These are phyloP conservation scores for Ramalina intermedia DNA, from an alignment of 495 filamentous ascomycete genomes.

Conservation along the genomic window DNA sequence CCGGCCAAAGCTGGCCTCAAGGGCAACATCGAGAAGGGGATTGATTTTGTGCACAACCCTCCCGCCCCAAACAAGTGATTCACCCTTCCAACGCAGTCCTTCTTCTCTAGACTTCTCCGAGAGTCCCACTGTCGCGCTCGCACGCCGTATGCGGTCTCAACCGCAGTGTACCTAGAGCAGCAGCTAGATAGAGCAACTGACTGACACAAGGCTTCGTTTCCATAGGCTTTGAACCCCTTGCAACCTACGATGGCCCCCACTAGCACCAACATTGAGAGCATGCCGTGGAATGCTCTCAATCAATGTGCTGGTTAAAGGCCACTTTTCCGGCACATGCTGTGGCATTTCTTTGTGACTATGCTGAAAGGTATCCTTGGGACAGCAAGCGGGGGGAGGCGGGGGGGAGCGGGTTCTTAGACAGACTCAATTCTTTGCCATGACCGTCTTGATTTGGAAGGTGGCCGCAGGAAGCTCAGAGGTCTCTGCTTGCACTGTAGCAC, in stretches of 20 bases:
- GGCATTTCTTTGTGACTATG: too few species aligned
- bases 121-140: too few species aligned
- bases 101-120: neutral
- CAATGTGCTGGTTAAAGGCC: too few species aligned
- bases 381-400: neutral
- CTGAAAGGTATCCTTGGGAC: neutral
- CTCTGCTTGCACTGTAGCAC: slow-evolving; percentile 82
- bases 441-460: slow-evolving; percentile 92
- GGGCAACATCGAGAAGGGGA: slow-evolving; percentile 86
- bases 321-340: too few species aligned
- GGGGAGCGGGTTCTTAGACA: neutral
- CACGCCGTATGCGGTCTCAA: neutral
- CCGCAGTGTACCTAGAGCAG: slow-evolving; percentile 7
- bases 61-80: slow-evolving; percentile 48
- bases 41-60: slow-evolving; percentile 77
- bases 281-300: neutral
- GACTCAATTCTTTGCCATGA: slow-evolving; percentile 33
- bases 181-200: slow-evolving; percentile 3
- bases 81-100: slow-evolving; percentile 14
- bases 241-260: too few species aligned
- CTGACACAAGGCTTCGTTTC: slow-evolving; percentile 3
- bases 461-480: slow-evolving; percentile 71
- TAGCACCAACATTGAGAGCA: too few species aligned
- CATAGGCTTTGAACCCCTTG: slow-evolving; percentile 10
- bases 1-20: slow-evolving; percentile 59